Base-by-base conservation (phyloP, 169 alveolate genomes). In the Prorocentrum cordatum region DNA sequence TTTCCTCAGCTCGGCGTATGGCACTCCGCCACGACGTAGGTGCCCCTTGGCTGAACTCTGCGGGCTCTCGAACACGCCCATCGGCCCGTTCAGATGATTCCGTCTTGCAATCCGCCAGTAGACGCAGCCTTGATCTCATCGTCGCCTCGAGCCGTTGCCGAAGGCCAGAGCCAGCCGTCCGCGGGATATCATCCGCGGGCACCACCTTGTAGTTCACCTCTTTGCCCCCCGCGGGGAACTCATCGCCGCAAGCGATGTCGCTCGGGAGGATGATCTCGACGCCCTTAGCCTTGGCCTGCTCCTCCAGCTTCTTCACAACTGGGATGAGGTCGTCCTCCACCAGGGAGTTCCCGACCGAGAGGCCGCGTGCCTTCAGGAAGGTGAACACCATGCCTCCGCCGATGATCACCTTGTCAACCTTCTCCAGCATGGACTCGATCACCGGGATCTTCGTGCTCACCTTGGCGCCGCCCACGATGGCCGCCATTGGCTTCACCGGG, bases 301-400 rank as follows among this genome's bases (percentile, higher is more conserved):
- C 45, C 16, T 6, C 9, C 45, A 36, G 45, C 3, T 9, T 4
- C 45, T 6, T 4, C 3, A 9, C 45, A 4, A 36, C 16, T 4
- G 4, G 16, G 16, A 36, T 4, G 16, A 6, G 4, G 45, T 36
- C 45, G 45, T 36, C 45, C 9, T 36, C 45, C 9, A 36, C 45
- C 45, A 36, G 45, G 45, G 45, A 36, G 45, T 36, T 36, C 16
- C 45, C 45, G 45, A 36, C 9, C 3, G 45, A 10, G 24, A 14
- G 24, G 58, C n/a, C 58, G n/a, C 2, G 58, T 10, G n/a, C 58
- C 73, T 96, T 95, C 68, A 95, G 92, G 96, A 98, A 98, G 32
- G 99, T 98, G 94, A 96, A 98, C 20, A 99, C 99, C 99, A 98
- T 98, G n/a, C 99, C 99, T 66, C 99, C 99, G 20, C 99, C 99